Evolutionary conservation across 345 rosid species (phyloP), one percentile per base, ranked within the genome.

Genomic region (Pistacia vera): DNA sequence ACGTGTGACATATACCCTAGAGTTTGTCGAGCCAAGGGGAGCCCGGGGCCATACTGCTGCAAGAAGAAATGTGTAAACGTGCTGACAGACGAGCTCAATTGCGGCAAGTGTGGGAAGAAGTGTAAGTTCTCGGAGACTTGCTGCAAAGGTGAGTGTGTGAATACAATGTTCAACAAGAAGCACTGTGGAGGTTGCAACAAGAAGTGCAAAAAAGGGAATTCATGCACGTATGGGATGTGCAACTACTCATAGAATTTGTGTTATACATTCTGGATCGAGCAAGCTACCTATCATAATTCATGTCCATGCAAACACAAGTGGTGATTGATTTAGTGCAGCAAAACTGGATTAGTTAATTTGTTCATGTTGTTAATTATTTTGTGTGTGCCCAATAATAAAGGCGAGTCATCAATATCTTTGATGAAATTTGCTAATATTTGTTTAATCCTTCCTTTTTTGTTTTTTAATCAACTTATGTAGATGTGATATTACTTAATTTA

Each of bases 101-200:
- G 95, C 52, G 91, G 92, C 17, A 77, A 7, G 69, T 90, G 95
- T 56, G 95, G 95, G 1, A 82, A 72, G 57, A 83, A 85, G 22
- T 90, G 95, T 22, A 84, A 74, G 61, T 87, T 76, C 79, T 75
- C 83, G 0, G 88, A 87, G 81, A 67, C 79, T 62, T 89, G 95
- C 74, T 89, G 95, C 84, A 79, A 72, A 6, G 92, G 90, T 36
- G 46, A 72, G 70, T 91, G 95, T 76, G 92, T 87, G 70, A 91
- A 91, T 63, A 83, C 89, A 13, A 85, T 74, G 89, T 82, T 74
- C 48, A 77, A 82, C 81, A 84, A 13, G 72, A 81, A 83, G 52
- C 86, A 91, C 44, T 91, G 93, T 54, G 93, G 93, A 18, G 88
- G 81, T 20, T 91, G 92, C 84, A 79, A 73, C 79, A 91, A 82